Percentiles rank a stretch among this genome's conserved stretches.
These are phyloP conservation scores for Floccularia luteovirens DNA, from an alignment of 768 basidiomycete species.

Conservation along the genomic window DNA sequence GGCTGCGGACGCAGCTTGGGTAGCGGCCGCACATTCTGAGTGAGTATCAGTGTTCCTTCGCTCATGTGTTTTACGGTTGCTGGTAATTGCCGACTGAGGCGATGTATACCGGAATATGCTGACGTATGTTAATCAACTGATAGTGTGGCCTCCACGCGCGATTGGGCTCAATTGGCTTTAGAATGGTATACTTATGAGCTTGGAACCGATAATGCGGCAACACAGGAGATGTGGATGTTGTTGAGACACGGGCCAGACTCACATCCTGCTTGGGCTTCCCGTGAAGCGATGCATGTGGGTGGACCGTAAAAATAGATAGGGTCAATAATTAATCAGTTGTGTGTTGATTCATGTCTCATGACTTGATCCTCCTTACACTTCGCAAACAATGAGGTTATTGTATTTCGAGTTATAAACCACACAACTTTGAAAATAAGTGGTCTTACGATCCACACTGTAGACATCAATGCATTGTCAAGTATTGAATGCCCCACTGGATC, in stretches of 20 bases:
- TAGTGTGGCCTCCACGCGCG: conserved; percentile 36
- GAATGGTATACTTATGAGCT: conserved; percentile 53
- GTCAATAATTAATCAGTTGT: too few species aligned
- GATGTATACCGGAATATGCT: too few species aligned
- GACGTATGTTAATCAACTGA: too few species aligned
- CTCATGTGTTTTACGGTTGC: background rate
- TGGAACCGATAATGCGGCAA: conserved; percentile 46
- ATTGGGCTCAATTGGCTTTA: conserved; percentile 42
- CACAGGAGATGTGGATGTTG: conserved; percentile 26
- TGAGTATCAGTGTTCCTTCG: conserved; percentile 24
- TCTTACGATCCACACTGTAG: too few species aligned
- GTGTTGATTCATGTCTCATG: too few species aligned
- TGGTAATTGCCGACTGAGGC: background rate
- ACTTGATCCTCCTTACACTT: too few species aligned
- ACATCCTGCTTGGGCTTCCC: conserved; percentile 44
- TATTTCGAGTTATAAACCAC: too few species aligned
- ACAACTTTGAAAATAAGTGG: too few species aligned
- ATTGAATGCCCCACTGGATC: too few species aligned
- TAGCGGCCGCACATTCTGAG: conserved; percentile 60
- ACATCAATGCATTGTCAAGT: too few species aligned
- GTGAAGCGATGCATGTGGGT: conserved; percentile 25
- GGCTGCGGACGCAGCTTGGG: conserved; percentile 51
- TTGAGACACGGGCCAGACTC: conserved; percentile 25
- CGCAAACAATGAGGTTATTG: too few species aligned
- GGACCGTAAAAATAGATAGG: conserved; percentile 20